Evolutionary conservation across 306 rosid genomes (phyloP).

Genomic region (Urtica urens): DNA sequence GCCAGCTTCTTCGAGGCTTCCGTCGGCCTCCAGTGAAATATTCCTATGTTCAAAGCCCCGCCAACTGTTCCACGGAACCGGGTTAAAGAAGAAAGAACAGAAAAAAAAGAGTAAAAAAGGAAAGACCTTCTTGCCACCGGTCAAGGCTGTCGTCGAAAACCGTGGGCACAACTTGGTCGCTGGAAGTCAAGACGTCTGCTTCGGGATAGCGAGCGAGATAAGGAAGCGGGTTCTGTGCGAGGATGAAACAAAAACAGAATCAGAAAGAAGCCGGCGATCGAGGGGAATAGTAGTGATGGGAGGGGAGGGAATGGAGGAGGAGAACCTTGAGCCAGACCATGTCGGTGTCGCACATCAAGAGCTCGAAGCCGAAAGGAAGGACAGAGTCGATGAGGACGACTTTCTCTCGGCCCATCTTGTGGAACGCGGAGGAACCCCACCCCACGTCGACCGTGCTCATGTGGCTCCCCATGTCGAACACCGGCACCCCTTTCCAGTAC

Average conservation of each 20-base stretch:
- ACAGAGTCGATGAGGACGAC: slow-evolving; percentile 73
- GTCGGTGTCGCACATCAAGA: slow-evolving; percentile 98
- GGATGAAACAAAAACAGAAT: slow-evolving; percentile 26
- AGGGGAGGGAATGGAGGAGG: neutral
- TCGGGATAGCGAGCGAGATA: slow-evolving; percentile 79
- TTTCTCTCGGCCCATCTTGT: slow-evolving; percentile 97
- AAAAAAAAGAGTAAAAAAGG: neutral
- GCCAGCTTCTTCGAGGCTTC: slow-evolving; percentile 71
- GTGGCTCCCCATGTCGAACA: slow-evolving; percentile 96
- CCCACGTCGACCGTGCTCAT: slow-evolving; percentile 96
- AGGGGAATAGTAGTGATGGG: neutral
- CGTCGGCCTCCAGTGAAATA: slow-evolving; percentile 93
- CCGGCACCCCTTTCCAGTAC: slow-evolving; percentile 89
- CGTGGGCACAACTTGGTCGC: slow-evolving; percentile 88
- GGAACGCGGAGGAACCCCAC: slow-evolving; percentile 96
- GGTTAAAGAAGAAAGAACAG: neutral
- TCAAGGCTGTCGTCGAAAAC: slow-evolving; percentile 85
- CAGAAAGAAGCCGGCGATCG: slow-evolving; percentile 10
- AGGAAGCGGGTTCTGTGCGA: slow-evolving; percentile 94
- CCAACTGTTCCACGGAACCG: slow-evolving; percentile 29
- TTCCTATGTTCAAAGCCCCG: slow-evolving; percentile 90
- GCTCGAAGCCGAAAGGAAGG: slow-evolving; percentile 72
- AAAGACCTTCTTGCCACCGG: slow-evolving; percentile 28
- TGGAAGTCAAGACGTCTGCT: slow-evolving; percentile 94
- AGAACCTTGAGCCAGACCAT: slow-evolving; percentile 98